phyloP scores from a whole-genome alignment of 306 rosid genomes.

The Rosa chinensis region DNA sequence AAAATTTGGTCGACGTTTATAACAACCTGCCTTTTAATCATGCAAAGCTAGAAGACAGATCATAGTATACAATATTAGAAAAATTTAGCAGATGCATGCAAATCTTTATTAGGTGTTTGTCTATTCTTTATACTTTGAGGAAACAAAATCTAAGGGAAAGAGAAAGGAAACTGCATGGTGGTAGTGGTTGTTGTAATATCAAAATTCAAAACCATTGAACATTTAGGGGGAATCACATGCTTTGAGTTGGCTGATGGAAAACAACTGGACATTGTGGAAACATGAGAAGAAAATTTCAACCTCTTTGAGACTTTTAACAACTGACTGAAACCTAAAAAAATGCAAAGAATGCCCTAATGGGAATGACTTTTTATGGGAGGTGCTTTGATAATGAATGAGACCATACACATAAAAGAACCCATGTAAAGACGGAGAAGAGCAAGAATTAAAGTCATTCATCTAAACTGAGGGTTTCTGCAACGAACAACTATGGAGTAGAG shows the following conservation, averaged over 20 bases:
- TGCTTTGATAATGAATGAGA: not conserved
- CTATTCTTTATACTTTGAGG: slow-evolving; percentile 24
- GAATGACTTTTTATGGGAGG: not conserved
- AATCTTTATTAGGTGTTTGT: slow-evolving; percentile 48
- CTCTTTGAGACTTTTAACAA: not conserved
- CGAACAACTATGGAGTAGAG: not conserved
- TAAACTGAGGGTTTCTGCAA: not conserved
- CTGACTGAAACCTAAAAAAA: not conserved
- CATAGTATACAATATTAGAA: not conserved
- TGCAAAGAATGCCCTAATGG: not conserved
- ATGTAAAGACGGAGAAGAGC: not conserved
- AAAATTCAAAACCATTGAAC: slow-evolving; percentile 16
- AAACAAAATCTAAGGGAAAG: slow-evolving; percentile 23
- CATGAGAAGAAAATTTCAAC: slow-evolving; percentile 8
- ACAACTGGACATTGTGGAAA: slow-evolving; percentile 45
- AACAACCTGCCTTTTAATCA: slow-evolving; percentile 19
- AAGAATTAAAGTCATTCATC: not conserved
- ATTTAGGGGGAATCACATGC: slow-evolving; percentile 30
- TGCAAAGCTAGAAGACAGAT: slow-evolving; percentile 16
- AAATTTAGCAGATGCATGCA: slow-evolving; percentile 24
- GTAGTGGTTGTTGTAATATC: slow-evolving; percentile 32
- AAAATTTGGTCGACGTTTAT: slow-evolving; percentile 8
- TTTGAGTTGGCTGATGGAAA: slow-evolving; percentile 41
- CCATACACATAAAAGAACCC: not conserved
- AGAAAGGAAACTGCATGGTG: slow-evolving; percentile 21